phyloP scores from a whole-genome alignment of 352 stramenopile species.

The Globisporangium nodosum region DNA sequence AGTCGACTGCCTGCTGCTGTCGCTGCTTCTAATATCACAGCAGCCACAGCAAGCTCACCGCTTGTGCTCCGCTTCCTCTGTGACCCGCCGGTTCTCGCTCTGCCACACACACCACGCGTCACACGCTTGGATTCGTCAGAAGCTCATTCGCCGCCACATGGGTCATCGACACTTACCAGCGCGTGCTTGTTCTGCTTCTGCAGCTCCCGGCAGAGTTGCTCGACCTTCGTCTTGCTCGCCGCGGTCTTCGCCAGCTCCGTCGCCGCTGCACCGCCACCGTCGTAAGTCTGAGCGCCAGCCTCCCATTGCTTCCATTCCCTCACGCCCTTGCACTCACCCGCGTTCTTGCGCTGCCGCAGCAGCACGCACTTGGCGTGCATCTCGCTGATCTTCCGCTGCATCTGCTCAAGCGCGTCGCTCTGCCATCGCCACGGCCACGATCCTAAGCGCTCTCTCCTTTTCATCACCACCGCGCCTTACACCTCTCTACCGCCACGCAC shows the following conservation, averaged over 20 bases:
- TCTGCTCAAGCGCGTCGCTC: constrained; percentile 48
- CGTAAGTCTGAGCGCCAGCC: not conserved
- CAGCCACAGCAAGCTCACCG: constrained; percentile 23
- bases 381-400: constrained; percentile 83
- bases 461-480: not conserved
- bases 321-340: constrained; percentile 19
- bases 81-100: constrained; percentile 74
- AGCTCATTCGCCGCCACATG: not conserved
- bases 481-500: constrained; percentile 17
- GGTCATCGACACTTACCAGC: not conserved
- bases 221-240: constrained; percentile 66
- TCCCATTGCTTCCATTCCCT: not conserved
- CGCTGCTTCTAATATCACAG: not conserved
- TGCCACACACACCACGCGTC: constrained; percentile 8
- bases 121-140: not conserved
- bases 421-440: not conserved
- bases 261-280: constrained; percentile 27
- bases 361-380: constrained; percentile 77
- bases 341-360: constrained; percentile 67
- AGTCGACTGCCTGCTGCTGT: not conserved
- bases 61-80: constrained; percentile 81
- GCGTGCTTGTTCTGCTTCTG: constrained; percentile 87
- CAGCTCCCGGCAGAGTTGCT: constrained; percentile 79
- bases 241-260: constrained; percentile 61
- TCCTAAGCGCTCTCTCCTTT: not conserved